Base-by-base conservation (phyloP, 768 basidiomycete species). In the Auriculariales sp. region DNA sequence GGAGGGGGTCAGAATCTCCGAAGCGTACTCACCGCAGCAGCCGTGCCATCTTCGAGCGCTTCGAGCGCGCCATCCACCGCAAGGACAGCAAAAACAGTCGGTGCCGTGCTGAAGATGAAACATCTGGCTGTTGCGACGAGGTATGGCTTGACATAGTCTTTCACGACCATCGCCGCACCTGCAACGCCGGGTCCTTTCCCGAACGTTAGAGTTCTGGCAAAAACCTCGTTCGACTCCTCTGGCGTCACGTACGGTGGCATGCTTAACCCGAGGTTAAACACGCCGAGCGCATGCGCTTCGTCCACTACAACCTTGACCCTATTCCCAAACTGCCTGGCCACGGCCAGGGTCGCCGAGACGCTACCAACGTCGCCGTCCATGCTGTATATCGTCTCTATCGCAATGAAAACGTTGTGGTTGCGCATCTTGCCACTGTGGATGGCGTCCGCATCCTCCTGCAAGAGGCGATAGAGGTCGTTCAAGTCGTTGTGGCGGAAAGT, bases 281-380 rank as follows among this genome's bases (percentile, higher is more conserved):
- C 68, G 0, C 93, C 92, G 0, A 90, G 95, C 3, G 91, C 77
- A 63, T 98, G 94, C 0, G 94, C 94, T 61, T 95, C 93, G 53
- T 97, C 94, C 0, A 97, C 81, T 14, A 95, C 63, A 10, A 95
- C 64, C 61, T 84, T 78, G 24, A 71, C 79, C 58, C 84, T 84
- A 12, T 12, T 25, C 2, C 73, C 72, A 15, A 56, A 49, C 1
- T 82, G 82, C 34, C 90, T 73, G 11, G 73, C 53, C 34, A 73
- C 68, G 25, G 88, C 78, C 29, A 82, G 74, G 45, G 94, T 79
- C 36, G 76, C 74, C 15, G 49, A 49, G 25, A 98, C 68, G 0
- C 90, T 91, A 0, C 83, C 73, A 52, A 94, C 73, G 25, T 91
- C 94, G 12, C 94, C 94, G 56, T 98, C 94, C 94, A 98, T 98